Conservation (phyloP, 148 eudicot species). For the Chenopodium quinoa region DNA sequence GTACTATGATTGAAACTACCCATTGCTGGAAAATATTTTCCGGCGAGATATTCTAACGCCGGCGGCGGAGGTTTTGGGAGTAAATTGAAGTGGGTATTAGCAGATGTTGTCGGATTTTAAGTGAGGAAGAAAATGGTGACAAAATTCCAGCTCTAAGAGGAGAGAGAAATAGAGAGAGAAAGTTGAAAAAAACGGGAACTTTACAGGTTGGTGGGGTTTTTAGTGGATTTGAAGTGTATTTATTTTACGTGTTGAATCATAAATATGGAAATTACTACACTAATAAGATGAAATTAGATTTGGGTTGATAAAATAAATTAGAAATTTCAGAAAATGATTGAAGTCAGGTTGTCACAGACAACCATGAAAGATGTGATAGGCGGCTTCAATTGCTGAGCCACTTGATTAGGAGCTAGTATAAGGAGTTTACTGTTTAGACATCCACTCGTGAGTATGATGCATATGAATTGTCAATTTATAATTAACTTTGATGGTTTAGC, state of each 20-base stretch:
- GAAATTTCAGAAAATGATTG: neutral
- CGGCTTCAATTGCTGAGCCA: neutral
- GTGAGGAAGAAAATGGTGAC: neutral
- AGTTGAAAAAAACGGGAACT: neutral
- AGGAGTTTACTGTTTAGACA: too few relatives aligned
- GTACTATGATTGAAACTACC: neutral
- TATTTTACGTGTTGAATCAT: neutral
- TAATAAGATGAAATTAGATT: neutral
- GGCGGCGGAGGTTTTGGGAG: neutral
- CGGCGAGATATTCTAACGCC: constrained; percentile 16
- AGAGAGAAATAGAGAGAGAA: neutral
- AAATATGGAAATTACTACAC: neutral
- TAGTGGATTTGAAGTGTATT: constrained; percentile 12
- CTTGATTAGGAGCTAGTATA: neutral
- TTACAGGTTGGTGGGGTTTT: constrained; percentile 24
- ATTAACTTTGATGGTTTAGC: too few relatives aligned
- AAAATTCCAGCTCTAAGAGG: neutral
- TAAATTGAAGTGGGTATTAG: neutral
- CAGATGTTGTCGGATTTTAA: neutral
- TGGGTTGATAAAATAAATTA: neutral
- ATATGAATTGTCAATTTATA: too few relatives aligned
- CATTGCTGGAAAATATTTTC: constrained; percentile 24
- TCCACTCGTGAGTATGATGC: neutral
- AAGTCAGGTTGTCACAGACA: constrained; percentile 12
- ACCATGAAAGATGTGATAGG: neutral